Evolutionary conservation across 257 asterid species (phyloP), one percentile per base, ranked within the genome.

Genomic region (Nicotiana noctiflora): DNA sequence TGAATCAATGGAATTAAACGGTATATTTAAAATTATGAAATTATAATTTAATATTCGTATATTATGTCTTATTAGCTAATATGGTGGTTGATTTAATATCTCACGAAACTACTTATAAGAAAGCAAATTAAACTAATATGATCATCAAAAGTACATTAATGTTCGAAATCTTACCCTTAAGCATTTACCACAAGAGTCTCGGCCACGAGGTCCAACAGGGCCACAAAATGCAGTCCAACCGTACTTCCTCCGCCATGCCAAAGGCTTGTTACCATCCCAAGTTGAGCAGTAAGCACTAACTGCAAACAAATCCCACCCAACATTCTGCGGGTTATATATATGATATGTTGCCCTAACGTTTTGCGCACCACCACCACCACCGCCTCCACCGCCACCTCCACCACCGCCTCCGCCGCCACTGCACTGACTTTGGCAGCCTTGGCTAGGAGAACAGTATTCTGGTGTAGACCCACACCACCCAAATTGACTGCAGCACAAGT

Each of bases 171-270:
- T 51, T 85, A 85, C 89, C 78, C 83, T 81, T 46, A 86, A 53
- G 79, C 85, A 86, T 8, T 63, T 81, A 3, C 89, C 89, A 17
- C 89, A 86, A 0, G 87, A n/a, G 6, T 14, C 82, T 23, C 31
- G 85, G 12, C 87, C 87, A 2, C 77, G 87, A 65, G 89, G 84
- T 10, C 89, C 87, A 0, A 34, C 87, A 0, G 87, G 85, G 2
- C 86, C 85, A 44, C 89, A 86, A 18, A 86, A 86, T 32, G 89
- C 89, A 32, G 87, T 86, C 89, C 87, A 86, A 0, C 84, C 85
- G 60, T 84, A 86, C 4, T 66, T 79, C 0, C 18, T 29, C 79
- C 87, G 13, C 87, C 85, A 86, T 1, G 62, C 15, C 0, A 49
- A 68, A 13, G 87, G 85, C 21, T 75, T 61, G 52, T 79, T 82